These are phyloP conservation scores for Ogataea chonburiensis DNA, from an alignment of 805 yeast genomes.

Conservation along the genomic window DNA sequence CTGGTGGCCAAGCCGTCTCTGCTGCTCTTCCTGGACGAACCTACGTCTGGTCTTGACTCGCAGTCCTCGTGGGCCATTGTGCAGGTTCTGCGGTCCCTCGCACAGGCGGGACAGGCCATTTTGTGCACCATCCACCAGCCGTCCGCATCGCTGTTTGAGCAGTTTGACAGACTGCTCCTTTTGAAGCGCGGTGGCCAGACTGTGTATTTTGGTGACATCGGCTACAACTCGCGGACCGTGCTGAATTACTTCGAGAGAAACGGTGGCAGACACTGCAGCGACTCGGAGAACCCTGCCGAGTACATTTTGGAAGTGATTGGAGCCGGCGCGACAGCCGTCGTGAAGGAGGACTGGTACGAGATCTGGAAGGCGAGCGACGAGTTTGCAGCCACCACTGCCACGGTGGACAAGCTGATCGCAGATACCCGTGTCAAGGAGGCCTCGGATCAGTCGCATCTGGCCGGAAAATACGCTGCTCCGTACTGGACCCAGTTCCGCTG, in stretches of 20 bases:
- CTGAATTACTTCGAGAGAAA: conserved; percentile 46
- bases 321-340: conserved; percentile 73
- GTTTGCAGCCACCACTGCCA: conserved; percentile 27
- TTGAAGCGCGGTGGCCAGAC: conserved; percentile 53
- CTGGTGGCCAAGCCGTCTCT: conserved; percentile 54
- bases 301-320: conserved; percentile 73
- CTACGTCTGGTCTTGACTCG: conserved; percentile 60
- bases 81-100: conserved; percentile 48
- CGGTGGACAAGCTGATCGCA: conserved; percentile 31
- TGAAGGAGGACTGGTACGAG: conserved; percentile 58
- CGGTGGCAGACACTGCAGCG: conserved; percentile 66
- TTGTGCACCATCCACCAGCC: conserved; percentile 58
- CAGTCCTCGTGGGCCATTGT: conserved; percentile 60
- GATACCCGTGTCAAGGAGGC: conserved; percentile 14
- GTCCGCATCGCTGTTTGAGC: conserved; percentile 45
- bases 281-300: conserved; percentile 70
- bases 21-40: conserved; percentile 56
- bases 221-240: conserved; percentile 41
- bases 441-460: conserved; percentile 18
- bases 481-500: conserved; percentile 38
- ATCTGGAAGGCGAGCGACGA: conserved; percentile 48
- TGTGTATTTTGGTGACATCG: conserved; percentile 55
- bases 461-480: conserved; percentile 43
- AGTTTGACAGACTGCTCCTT: conserved; percentile 43
- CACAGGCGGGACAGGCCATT: conserved; percentile 55